Base-by-base conservation (phyloP, 345 rosid species). In the Rhizophora mangle region DNA sequence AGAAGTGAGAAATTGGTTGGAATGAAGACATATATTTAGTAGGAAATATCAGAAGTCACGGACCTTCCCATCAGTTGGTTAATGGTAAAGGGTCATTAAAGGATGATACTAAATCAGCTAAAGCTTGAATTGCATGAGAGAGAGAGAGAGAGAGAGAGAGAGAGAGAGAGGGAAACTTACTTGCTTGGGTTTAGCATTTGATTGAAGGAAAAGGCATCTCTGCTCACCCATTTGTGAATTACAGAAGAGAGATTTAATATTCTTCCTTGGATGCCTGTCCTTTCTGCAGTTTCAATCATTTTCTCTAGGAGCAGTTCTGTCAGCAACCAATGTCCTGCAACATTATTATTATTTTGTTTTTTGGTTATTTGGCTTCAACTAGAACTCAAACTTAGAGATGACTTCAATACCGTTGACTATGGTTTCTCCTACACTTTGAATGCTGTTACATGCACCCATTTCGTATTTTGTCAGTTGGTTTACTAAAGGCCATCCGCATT, bases 161-260 rank as follows among this genome's bases (percentile, higher is more conserved):
- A 29, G 21, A 57, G n/a, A 65, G 47, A 43, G 46, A 39, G 46
- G 65, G 2, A 75, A 66, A 8, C 46, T 80, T 89, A 94, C 98
- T 75, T 87, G 8, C 70, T 85, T 62, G 98, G 97, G 72, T 75
- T 81, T 53, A 91, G 81, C 82, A 94, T 81, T 68, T 83, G 76
- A 24, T 36, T 55, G 85, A 94, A 86, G 81, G 79, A 77, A 67
- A 94, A 94, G 55, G 76, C 65, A 39, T 88, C 95, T 62, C 73
- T 82, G 64, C 81, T 94, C 26, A 89, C 90, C 98, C 98, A 94
- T 74, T 73, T 76, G 77, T 94, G 98, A 81, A 94, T 84, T 21
- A 87, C 97, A 18, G 98, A 94, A n/a, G 98, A 91, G 30, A 94
- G 89, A 69, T 89, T 86, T 65, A 94, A 84, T 74, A 94, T 89